These are phyloP conservation scores for Stereocaulon alpinum DNA, from an alignment of 495 filamentous ascomycete genomes.

Conservation along the genomic window DNA sequence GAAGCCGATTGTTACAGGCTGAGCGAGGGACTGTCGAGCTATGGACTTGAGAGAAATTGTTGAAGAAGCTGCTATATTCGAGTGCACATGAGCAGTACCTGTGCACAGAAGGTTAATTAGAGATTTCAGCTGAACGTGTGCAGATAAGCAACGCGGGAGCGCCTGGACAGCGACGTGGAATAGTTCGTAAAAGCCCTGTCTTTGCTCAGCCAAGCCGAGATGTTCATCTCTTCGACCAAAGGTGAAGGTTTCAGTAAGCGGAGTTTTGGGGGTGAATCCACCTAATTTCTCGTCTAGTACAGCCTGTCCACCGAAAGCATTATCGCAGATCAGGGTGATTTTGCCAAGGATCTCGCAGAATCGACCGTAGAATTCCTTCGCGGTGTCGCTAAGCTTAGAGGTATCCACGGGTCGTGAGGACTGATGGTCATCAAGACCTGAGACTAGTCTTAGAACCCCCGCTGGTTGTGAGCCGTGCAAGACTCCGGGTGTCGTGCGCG, in stretches of 20 bases:
- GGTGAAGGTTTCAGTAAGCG: slow-evolving; percentile 86
- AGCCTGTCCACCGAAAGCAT: slow-evolving; percentile 92
- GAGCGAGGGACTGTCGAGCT: slow-evolving; percentile 82
- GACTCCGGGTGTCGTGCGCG: background rate
- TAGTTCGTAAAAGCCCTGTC: slow-evolving; percentile 91
- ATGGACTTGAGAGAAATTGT: slow-evolving; percentile 91
- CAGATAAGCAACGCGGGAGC: slow-evolving; percentile 80
- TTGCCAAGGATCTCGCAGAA: slow-evolving; percentile 95
- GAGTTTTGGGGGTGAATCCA: slow-evolving; percentile 77
- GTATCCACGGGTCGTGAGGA: slow-evolving; percentile 62
- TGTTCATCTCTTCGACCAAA: slow-evolving; percentile 78
- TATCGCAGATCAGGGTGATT: slow-evolving; percentile 91
- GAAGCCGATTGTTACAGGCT: slow-evolving; percentile 94
- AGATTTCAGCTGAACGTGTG: slow-evolving; percentile 85
- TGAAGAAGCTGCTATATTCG: slow-evolving; percentile 84
- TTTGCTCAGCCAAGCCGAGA: slow-evolving; percentile 61
- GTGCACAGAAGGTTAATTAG: slow-evolving; percentile 93
- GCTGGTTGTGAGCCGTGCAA: background rate
- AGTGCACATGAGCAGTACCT: slow-evolving; percentile 89
- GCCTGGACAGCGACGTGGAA: slow-evolving; percentile 94
- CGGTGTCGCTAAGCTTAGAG: slow-evolving; percentile 59
- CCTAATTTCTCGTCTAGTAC: slow-evolving; percentile 91
- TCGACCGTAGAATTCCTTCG: slow-evolving; percentile 70
- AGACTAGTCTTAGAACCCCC: background rate
- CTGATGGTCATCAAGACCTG: background rate